Conservation (phyloP, 2,329 filamentous ascomycete species). For the Fusarium equiseti region DNA sequence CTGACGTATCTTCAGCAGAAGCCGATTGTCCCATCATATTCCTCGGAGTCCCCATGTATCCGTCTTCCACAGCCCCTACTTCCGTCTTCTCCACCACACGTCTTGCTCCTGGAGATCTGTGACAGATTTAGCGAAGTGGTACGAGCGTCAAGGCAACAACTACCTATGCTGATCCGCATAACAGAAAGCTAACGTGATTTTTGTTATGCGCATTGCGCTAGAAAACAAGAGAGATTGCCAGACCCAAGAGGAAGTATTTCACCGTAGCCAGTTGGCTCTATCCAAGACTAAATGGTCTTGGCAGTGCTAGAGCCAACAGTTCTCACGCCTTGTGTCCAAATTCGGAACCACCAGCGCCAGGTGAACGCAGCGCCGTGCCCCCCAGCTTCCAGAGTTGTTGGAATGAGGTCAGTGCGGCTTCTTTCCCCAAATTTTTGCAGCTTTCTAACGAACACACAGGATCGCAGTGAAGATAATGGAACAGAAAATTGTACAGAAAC, state of each 20-base stretch:
- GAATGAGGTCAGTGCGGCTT: too few species aligned
- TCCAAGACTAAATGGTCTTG: background rate
- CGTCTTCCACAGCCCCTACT: background rate
- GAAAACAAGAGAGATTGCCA: background rate
- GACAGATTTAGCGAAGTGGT: background rate
- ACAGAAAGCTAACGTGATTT: too few species aligned
- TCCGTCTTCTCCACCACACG: background rate
- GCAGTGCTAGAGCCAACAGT: background rate
- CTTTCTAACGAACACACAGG: too few species aligned
- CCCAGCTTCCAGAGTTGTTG: too few species aligned
- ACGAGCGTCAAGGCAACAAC: background rate
- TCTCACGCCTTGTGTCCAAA: background rate
- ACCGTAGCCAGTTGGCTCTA: background rate
- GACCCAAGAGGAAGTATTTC: background rate
- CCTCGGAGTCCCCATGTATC: background rate
- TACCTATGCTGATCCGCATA: background rate
- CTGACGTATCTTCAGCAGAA: background rate
- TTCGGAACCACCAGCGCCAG: background rate
- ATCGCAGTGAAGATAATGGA: too few species aligned
- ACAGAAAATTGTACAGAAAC: too few species aligned
- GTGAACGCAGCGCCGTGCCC: too few species aligned
- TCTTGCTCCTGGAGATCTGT: background rate
- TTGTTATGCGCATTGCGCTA: background rate
- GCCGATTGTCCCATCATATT: background rate
- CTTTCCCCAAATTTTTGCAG: too few species aligned